These are phyloP conservation scores for Cordyceps militaris DNA, from an alignment of 2,329 filamentous ascomycete species.

Conservation along the genomic window DNA sequence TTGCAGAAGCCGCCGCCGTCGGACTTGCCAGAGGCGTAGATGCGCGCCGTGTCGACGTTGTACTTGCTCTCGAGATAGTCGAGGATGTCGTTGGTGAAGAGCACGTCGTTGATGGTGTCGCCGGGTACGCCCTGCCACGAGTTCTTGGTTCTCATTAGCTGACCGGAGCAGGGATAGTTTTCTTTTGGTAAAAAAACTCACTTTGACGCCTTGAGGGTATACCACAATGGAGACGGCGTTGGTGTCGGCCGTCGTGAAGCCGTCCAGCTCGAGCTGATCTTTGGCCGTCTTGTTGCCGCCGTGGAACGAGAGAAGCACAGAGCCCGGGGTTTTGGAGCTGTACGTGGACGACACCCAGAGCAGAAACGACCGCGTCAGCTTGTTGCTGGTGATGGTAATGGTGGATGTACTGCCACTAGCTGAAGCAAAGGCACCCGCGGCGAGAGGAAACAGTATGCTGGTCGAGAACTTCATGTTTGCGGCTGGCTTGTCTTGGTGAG, in stretches of 20 bases:
- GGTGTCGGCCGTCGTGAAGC: conserved; percentile 30
- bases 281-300: conserved; percentile 30
- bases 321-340: conserved; percentile 19
- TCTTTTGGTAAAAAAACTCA: conserved; percentile 18
- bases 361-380: conserved; percentile 24
- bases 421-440: not conserved
- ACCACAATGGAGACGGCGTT: conserved; percentile 30
- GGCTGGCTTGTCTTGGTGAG: not conserved
- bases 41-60: conserved; percentile 29
- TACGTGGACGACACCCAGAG: conserved; percentile 32
- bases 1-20: conserved; percentile 36
- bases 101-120: conserved; percentile 33
- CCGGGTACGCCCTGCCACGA: conserved; percentile 32
- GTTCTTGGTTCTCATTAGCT: not conserved
- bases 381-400: conserved; percentile 10
- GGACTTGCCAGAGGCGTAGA: conserved; percentile 34
- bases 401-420: not conserved
- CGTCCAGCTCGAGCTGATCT: conserved; percentile 30
- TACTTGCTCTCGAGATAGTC: conserved; percentile 26
- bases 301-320: conserved; percentile 39
- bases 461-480: not conserved
- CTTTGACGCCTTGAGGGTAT: conserved; percentile 37
- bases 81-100: conserved; percentile 35
- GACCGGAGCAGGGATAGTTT: conserved; percentile 18
- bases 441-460: not conserved